These are phyloP conservation scores for Mycocentrospora acerina DNA, from an alignment of 2,329 filamentous ascomycete species.

Conservation along the genomic window DNA sequence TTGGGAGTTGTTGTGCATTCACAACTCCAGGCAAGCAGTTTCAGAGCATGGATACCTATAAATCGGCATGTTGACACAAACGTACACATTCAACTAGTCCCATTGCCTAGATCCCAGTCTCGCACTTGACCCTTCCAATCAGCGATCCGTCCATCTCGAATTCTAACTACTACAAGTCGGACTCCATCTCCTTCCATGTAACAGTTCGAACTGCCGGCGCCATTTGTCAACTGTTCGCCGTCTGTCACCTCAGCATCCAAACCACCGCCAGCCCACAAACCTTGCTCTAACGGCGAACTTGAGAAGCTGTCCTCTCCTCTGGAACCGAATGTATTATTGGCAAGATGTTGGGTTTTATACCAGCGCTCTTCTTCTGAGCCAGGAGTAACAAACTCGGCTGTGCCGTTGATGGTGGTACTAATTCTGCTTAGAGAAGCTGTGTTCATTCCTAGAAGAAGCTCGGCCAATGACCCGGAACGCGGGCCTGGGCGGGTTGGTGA, in stretches of 20 bases:
- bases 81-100: too few species aligned
- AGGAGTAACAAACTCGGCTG: constrained; percentile 69
- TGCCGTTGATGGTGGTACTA: constrained; percentile 90
- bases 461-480: constrained; percentile 71
- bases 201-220: constrained; percentile 57
- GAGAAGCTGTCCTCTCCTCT: constrained; percentile 28
- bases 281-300: constrained; percentile 37
- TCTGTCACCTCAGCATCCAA: constrained; percentile 40
- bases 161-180: constrained; percentile 80
- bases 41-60: too few species aligned
- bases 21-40: too few species aligned
- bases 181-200: constrained; percentile 83
- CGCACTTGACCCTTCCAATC: constrained; percentile 94
- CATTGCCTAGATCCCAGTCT: constrained; percentile 61
- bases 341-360: constrained; percentile 80
- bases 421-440: constrained; percentile 84
- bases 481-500: constrained; percentile 58
- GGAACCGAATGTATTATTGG: constrained; percentile 82
- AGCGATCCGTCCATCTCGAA: constrained; percentile 82
- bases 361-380: constrained; percentile 82
- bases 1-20: too few species aligned
- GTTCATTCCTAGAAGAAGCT: constrained; percentile 86
- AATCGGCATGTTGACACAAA: too few species aligned
- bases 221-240: constrained; percentile 41
- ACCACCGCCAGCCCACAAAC: constrained; percentile 52